Percentiles rank a stretch among this genome's conserved stretches.
phyloP scores from a whole-genome alignment of 2,329 filamentous ascomycete genomes.

The Paraconiothyrium sp. region DNA sequence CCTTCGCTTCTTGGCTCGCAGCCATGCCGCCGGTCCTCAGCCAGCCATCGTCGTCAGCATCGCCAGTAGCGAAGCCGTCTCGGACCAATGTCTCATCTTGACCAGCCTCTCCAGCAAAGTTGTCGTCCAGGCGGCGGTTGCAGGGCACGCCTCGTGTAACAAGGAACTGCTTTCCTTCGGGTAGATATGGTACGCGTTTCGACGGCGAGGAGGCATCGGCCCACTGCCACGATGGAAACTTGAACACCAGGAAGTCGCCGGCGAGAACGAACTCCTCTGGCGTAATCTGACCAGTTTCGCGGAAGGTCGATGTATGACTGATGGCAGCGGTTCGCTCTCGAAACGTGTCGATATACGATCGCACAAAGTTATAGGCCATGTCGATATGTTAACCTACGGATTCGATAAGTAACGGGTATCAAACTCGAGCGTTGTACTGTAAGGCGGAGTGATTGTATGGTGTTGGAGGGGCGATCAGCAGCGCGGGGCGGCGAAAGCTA shows the following conservation, averaged over 20 bases:
- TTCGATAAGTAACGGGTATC: slow-evolving; percentile 1
- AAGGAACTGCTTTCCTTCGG: slow-evolving; percentile 90
- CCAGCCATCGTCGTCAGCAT: slow-evolving; percentile 83
- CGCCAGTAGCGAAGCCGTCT: slow-evolving; percentile 71
- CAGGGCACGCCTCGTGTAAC: slow-evolving; percentile 95
- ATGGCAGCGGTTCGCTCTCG: slow-evolving; percentile 92
- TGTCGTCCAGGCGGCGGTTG: slow-evolving; percentile 87
- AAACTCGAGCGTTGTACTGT: not conserved
- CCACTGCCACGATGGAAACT: slow-evolving; percentile 99
- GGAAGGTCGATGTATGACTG: slow-evolving; percentile 90
- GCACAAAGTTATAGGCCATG: slow-evolving; percentile 82
- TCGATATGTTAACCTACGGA: slow-evolving; percentile 7
- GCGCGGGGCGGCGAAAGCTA: slow-evolving; percentile 12
- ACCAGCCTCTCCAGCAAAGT: slow-evolving; percentile 89
- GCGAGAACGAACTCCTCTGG: slow-evolving; percentile 96
- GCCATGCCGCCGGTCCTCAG: slow-evolving; percentile 83
- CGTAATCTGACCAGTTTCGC: slow-evolving; percentile 92
- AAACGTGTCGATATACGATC: slow-evolving; percentile 90
- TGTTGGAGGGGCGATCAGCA: slow-evolving; percentile 2
- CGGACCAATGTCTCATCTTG: slow-evolving; percentile 86
- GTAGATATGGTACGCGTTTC: slow-evolving; percentile 83
- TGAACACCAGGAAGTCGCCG: slow-evolving; percentile 97
- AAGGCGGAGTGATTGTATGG: slow-evolving; percentile 13
- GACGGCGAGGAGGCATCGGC: slow-evolving; percentile 83
- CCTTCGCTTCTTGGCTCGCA: slow-evolving; percentile 78